Evolutionary conservation across 306 rosid species (phyloP), one percentile per base, ranked within the genome.

Genomic region (Alnus rubra): DNA sequence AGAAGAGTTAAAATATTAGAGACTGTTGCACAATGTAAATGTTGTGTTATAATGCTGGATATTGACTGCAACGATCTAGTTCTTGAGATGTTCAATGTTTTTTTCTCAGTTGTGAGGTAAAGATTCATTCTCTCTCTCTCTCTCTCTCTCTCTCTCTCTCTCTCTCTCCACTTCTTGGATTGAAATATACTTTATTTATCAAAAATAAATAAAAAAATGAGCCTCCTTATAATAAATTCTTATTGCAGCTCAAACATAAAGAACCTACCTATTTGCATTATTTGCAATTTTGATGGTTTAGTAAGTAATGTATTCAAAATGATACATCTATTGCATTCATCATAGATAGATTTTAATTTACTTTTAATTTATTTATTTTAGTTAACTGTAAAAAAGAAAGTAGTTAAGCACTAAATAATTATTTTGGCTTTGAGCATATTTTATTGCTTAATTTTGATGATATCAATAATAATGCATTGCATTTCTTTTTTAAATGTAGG

Each of bases 21-120:
- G 85, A 93, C 86, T 1, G 87, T 95, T 77, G 89, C 97, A 49
- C 88, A 86, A 74, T 86, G 91, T 58, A 90, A 89, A 84, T 95
- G 97, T 60, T 91, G 86, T 68, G 90, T 95, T 83, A 84, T 93
- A 82, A 81, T 95, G 99, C 86, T 95, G 84, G 99, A 95, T 83
- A 84, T 89, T 80, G 87, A 87, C 72, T 81, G 94, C 87, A 30
- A 78, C 44, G 93, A 90, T 86, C 84, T 95, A 78, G 90, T 93
- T 79, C 60, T 86, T 0, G 92, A 91, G 81, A 90, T 90, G 97
- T 91, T 93, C 84, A 90, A 78, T 55, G 81, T 76, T 69, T 89
- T 95, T 80, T 95, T 95, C 88, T 85, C 91, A n/a, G 88, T 85
- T 83, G 90, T 85, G 81, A 93, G 99, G 99, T 93, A 64, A 74